A percentile compares a stretch with the other conserved stretches of the same genome.
Conservation (phyloP, 2,329 filamentous ascomycete species). For the Ophiostoma perfectum region DNA sequence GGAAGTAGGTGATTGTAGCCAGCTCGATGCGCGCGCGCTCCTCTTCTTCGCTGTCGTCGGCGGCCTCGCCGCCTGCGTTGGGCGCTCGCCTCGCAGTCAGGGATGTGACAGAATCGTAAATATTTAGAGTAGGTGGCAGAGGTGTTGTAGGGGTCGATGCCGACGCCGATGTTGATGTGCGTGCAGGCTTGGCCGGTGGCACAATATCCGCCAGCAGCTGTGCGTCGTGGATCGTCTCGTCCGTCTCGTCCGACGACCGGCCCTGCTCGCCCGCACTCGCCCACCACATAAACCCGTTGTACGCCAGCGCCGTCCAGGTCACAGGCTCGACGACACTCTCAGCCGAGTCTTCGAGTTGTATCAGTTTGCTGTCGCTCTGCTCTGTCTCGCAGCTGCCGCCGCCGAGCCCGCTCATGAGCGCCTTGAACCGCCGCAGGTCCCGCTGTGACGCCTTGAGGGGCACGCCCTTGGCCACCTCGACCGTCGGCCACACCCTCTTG, state of each 20-base stretch:
- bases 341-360: constrained; percentile 37
- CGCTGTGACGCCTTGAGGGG: constrained; percentile 81
- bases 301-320: constrained; percentile 69
- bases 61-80: constrained; percentile 25
- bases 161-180: neutral
- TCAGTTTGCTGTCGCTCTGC: neutral
- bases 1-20: constrained; percentile 74
- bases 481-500: constrained; percentile 67
- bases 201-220: constrained; percentile 51
- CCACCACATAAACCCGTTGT: constrained; percentile 86
- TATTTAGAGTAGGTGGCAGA: neutral
- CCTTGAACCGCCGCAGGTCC: constrained; percentile 73
- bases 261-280: constrained; percentile 72
- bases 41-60: constrained; percentile 33
- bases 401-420: constrained; percentile 59
- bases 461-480: constrained; percentile 60
- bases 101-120: neutral
- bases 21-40: constrained; percentile 55
- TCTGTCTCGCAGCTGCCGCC: constrained; percentile 34
- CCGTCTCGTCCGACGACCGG: constrained; percentile 52
- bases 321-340: constrained; percentile 57
- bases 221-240: constrained; percentile 52
- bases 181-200: constrained; percentile 28
- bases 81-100: neutral
- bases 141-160: neutral